Base-by-base conservation (phyloP, 73 alveolate genomes). In the Tetrahymena malaccensis region DNA sequence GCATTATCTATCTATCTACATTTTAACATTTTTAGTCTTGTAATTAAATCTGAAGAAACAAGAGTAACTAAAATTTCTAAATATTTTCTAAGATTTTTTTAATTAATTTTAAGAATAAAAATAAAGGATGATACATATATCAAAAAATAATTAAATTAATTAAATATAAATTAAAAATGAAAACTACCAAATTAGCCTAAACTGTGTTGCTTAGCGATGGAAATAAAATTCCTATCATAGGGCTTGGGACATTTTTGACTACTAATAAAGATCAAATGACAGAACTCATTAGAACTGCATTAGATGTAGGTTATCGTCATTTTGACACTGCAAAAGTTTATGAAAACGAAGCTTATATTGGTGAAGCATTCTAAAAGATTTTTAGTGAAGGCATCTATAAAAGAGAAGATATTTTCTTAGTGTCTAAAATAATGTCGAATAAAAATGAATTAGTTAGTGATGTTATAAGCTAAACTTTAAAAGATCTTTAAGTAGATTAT, bases 341-440 rank as follows among this genome's bases (percentile, higher is more conserved):
- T 85, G 94, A 56, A 37, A 98, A 98, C 84, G 99, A 98, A 96
- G 97, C 21, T 33, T 97, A 44, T 40, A 96, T 98, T 33, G 99
- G 99, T 22, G 96, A 95, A 43, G 99, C 97, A 16, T 94, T 98
- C 6, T 43, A 93, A 94, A 85, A 94, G 44, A 50, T 94, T 85
- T n/a, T 96, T 21, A 93, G 85, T 55, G 96, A 89, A 55, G 96
- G 96, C 3, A 96, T 96, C 25, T 85, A 95, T n/a, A 97, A 96
- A 93, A 96, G 99, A 93, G 99, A 98, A 96, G 99, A 98, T 43
- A 94, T 98, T 15, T 98, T 97, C 94, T 89, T 98, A 22, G 94
- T 98, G 10, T 97, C 99, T 19, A 98, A 98, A 96, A 96, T 97
- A 10, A 97, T 98, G 99, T 44, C 95, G 1, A 40, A 95, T 89